phyloP scores from a whole-genome alignment of 2,329 filamentous ascomycete genomes.

The Phyllosticta citribraziliensis region DNA sequence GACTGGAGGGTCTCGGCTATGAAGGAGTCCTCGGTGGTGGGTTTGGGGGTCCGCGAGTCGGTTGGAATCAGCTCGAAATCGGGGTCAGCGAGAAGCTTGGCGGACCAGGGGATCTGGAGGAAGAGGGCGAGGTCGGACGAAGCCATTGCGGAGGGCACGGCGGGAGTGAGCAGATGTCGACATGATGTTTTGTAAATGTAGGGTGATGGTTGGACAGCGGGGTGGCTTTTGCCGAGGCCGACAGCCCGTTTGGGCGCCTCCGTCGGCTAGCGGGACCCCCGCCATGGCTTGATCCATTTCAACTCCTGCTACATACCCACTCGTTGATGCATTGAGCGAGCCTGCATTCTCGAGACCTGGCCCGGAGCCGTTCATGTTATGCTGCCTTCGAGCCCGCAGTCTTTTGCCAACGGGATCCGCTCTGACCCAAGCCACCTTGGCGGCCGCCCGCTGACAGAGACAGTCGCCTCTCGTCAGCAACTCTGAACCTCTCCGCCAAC shows the following conservation, averaged over 20 bases:
- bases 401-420: no score
- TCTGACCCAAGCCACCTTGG: neutral
- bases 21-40: conserved; percentile 40
- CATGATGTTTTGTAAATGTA: neutral
- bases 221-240: neutral
- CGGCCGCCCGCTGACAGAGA: neutral
- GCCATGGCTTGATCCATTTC: neutral
- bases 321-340: neutral
- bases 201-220: neutral
- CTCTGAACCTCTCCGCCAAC: neutral
- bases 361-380: no score
- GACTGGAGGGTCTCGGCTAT: conserved; percentile 45
- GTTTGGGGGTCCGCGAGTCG: conserved; percentile 30
- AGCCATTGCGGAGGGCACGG: neutral
- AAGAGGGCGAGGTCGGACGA: conserved; percentile 14
- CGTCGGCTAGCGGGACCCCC: neutral
- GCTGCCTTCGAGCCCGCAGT: no score
- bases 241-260: neutral
- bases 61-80: conserved; percentile 32
- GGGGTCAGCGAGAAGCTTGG: conserved; percentile 32
- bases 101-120: conserved; percentile 40
- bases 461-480: neutral
- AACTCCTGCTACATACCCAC: neutral
- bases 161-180: neutral
- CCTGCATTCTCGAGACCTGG: no score